These are phyloP conservation scores for Saccharomycopsis amapae DNA, from an alignment of 805 yeast genomes.

Conservation along the genomic window DNA sequence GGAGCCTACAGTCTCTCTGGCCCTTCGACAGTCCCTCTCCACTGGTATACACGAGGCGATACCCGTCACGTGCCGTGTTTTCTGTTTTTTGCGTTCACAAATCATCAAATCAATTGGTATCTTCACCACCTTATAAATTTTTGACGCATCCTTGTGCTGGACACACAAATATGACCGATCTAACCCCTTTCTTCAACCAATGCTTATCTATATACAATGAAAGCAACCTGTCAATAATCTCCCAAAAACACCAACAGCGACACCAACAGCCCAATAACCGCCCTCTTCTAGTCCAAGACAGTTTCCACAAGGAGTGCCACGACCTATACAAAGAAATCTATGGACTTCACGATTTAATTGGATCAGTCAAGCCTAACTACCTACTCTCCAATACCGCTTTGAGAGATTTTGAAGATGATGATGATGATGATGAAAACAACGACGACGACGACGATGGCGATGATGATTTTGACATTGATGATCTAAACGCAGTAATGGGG, in stretches of 20 bases:
- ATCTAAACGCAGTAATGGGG: too few relatives aligned
- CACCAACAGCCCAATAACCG: neutral
- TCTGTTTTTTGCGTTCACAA: too few relatives aligned
- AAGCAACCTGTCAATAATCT: slow-evolving; percentile 8
- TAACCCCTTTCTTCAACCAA: slow-evolving; percentile 27
- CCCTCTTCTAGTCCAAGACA: slow-evolving; percentile 8
- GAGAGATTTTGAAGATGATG: slow-evolving; percentile 12
- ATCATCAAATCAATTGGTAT: too few relatives aligned
- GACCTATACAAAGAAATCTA: slow-evolving; percentile 12
- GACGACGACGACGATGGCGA: slow-evolving; percentile 6
- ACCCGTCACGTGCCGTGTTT: too few relatives aligned
- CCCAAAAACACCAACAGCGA: neutral
- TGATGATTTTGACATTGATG: too few relatives aligned
- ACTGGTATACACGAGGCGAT: too few relatives aligned
- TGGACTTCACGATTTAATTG: slow-evolving; percentile 7
- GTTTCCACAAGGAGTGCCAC: slow-evolving; percentile 18
- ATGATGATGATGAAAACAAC: slow-evolving; percentile 5
- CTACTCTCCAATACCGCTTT: slow-evolving; percentile 7
- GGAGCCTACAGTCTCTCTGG: too few relatives aligned
- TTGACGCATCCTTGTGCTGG: too few relatives aligned
- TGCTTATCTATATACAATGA: slow-evolving; percentile 27
- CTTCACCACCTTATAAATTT: too few relatives aligned
- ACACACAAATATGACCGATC: slow-evolving; percentile 29
- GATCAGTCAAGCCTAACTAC: slow-evolving; percentile 15
- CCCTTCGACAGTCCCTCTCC: too few relatives aligned